Percentiles rank a stretch among this genome's conserved stretches.
Conservation (phyloP, 2,329 filamentous ascomycete genomes). For the Xylariaceae sp. region DNA sequence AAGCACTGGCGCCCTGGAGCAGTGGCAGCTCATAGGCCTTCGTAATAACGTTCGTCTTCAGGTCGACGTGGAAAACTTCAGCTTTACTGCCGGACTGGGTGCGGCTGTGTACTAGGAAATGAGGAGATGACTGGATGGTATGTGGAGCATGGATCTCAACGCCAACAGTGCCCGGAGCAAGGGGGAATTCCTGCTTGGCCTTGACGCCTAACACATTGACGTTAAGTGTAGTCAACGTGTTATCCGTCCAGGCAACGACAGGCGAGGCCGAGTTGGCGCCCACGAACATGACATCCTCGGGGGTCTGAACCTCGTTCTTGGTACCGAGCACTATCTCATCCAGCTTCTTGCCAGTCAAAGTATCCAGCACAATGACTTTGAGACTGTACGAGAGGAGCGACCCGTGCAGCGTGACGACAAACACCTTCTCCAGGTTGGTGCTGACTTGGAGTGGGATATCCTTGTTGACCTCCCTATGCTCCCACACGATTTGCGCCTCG, state of each 20-base stretch:
- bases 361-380: constrained; percentile 69
- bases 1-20: constrained; percentile 63
- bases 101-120: constrained; percentile 80
- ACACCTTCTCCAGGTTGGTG: constrained; percentile 64
- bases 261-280: constrained; percentile 71
- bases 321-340: constrained; percentile 68
- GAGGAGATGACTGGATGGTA: constrained; percentile 63
- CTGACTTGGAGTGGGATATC: constrained; percentile 71
- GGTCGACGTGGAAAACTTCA: constrained; percentile 77
- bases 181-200: constrained; percentile 48
- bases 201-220: constrained; percentile 65
- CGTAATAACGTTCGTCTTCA: constrained; percentile 61
- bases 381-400: constrained; percentile 66
- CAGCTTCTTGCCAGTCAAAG: constrained; percentile 63
- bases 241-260: constrained; percentile 70
- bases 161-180: constrained; percentile 41
- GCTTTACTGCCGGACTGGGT: constrained; percentile 69
- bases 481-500: constrained; percentile 73
- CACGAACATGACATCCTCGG: constrained; percentile 65
- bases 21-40: constrained; percentile 77
- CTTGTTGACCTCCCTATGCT: constrained; percentile 61
- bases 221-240: constrained; percentile 54
- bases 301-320: constrained; percentile 64
- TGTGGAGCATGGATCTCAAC: constrained; percentile 71
- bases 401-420: constrained; percentile 71